Percentiles rank a stretch among this genome's conserved stretches.
Evolutionary conservation across 257 asterid species (phyloP).

Genomic region (Misopates orontium): DNA sequence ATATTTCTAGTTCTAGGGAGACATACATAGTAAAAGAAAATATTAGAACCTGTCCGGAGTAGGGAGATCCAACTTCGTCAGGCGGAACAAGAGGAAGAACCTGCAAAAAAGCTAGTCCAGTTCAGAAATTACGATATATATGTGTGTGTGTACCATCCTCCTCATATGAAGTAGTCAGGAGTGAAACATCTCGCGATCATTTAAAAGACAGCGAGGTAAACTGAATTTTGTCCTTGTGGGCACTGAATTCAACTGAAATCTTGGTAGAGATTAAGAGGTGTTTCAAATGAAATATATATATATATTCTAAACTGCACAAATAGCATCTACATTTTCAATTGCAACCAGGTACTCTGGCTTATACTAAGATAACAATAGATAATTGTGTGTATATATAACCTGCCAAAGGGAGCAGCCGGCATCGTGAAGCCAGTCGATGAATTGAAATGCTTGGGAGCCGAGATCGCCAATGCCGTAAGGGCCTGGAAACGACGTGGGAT

Average conservation of each 20-base stretch:
- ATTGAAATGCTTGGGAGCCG: slow-evolving; percentile 71
- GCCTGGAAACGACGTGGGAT: slow-evolving; percentile 93
- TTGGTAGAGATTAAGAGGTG: too few relatives aligned
- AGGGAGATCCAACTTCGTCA: slow-evolving; percentile 90
- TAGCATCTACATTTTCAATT: too few relatives aligned
- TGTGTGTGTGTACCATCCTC: neutral
- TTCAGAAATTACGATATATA: neutral
- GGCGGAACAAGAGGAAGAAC: slow-evolving; percentile 99
- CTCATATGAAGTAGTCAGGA: neutral
- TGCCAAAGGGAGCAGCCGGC: slow-evolving; percentile 99
- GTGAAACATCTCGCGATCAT: neutral
- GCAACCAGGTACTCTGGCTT: neutral
- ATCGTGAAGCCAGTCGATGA: slow-evolving; percentile 87
- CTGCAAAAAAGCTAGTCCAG: slow-evolving; percentile 40
- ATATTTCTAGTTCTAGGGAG: too few relatives aligned
- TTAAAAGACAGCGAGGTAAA: neutral
- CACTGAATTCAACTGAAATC: too few relatives aligned
- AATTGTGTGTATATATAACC: slow-evolving; percentile 35
- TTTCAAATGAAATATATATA: too few relatives aligned
- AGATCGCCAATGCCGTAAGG: slow-evolving; percentile 96
- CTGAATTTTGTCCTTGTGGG: too few relatives aligned
- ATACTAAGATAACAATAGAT: neutral
- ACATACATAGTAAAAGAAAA: neutral
- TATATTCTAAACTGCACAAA: too few relatives aligned
- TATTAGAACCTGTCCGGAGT: slow-evolving; percentile 95